phyloP scores from a whole-genome alignment of 1,284 basidiomycete genomes.

The Inonotus obliquus region DNA sequence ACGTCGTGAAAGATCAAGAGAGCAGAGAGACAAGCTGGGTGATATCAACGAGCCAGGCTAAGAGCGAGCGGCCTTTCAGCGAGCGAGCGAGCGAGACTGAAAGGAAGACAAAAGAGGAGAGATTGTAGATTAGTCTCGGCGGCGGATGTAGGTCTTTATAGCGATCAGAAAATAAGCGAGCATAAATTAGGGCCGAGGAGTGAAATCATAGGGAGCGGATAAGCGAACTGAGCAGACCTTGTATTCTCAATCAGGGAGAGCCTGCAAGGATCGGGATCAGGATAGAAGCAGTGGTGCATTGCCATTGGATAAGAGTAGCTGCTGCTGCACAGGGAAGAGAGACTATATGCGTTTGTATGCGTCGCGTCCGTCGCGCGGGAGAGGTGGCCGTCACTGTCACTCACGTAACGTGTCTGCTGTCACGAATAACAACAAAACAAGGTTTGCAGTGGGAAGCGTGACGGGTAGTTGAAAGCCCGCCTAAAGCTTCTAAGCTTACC shows the following conservation, averaged over 20 bases:
- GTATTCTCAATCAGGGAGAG: not conserved
- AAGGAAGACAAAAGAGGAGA: constrained; percentile 7
- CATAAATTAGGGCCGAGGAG: constrained; percentile 13
- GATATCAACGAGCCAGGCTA: not conserved
- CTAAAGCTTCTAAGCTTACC: constrained; percentile 13
- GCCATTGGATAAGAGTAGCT: not conserved
- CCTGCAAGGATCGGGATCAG: not conserved
- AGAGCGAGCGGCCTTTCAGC: not conserved
- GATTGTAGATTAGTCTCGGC: not conserved
- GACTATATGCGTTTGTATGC: not conserved
- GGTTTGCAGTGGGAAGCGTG: too few relatives aligned
- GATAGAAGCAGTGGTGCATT: not conserved
- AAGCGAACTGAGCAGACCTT: constrained; percentile 4
- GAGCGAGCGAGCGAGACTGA: not conserved
- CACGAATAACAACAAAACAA: not conserved
- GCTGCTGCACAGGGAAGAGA: too few relatives aligned
- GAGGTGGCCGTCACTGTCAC: not conserved
- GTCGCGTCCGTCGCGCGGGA: not conserved
- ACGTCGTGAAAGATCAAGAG: constrained; percentile 9
- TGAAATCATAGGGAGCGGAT: not conserved
- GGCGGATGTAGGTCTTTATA: constrained; percentile 16
- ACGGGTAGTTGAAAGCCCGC: constrained; percentile 5
- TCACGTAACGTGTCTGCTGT: too few relatives aligned
- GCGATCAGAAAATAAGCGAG: constrained; percentile 7
- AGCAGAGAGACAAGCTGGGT: not conserved